phyloP scores from a whole-genome alignment of 2,329 filamentous ascomycete species.

The Gyromitra esculenta region DNA sequence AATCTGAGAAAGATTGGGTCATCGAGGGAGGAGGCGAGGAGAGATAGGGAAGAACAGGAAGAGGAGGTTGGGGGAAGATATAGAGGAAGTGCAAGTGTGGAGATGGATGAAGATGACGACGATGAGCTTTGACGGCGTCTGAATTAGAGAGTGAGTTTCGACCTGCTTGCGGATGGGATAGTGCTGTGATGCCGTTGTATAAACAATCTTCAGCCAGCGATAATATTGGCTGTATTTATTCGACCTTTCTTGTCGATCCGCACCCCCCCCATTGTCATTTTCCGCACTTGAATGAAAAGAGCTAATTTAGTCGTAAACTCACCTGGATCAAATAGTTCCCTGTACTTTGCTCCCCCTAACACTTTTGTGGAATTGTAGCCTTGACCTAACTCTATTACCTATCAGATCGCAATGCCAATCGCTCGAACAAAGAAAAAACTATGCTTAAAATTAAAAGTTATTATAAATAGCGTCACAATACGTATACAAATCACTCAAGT shows the following conservation, averaged over 20 bases:
- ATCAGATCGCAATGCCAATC: too few relatives aligned
- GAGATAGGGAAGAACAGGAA: slow-evolving; percentile 79
- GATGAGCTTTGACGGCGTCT: slow-evolving; percentile 11
- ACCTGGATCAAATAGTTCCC: too few relatives aligned
- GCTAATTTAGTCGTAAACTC: too few relatives aligned
- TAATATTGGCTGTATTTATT: not conserved
- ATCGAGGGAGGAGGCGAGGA: slow-evolving; percentile 78
- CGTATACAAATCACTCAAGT: too few relatives aligned
- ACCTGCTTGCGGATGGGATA: not conserved
- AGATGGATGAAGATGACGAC: slow-evolving; percentile 46
- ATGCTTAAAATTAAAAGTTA: too few relatives aligned
- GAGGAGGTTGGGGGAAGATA: slow-evolving; percentile 66
- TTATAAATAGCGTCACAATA: too few relatives aligned
- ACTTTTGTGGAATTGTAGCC: too few relatives aligned
- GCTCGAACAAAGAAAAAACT: too few relatives aligned
- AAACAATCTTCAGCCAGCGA: not conserved
- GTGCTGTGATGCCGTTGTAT: not conserved
- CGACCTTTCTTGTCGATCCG: not conserved
- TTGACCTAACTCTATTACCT: too few relatives aligned
- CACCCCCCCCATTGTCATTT: not conserved
- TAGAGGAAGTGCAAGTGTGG: slow-evolving; percentile 60
- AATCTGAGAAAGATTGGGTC: slow-evolving; percentile 84
- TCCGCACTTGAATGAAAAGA: too few relatives aligned
- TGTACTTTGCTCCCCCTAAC: too few relatives aligned
- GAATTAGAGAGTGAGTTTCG: not conserved